Evolutionary conservation across 345 rosid genomes (phyloP).

Genomic region (Citrus australasica): DNA sequence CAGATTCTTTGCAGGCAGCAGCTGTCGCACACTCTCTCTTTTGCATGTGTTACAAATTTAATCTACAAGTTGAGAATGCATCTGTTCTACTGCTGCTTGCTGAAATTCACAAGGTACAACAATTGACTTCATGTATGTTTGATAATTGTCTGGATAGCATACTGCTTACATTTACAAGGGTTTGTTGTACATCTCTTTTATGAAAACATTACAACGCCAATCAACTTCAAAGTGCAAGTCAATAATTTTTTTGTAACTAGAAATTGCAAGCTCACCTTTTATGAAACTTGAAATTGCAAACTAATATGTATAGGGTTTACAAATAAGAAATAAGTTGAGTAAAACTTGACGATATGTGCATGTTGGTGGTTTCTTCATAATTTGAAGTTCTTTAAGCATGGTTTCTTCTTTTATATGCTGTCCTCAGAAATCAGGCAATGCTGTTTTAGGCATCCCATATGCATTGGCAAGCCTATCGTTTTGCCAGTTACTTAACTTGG

Average conservation of each 20-base stretch:
- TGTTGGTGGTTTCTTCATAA: neutral
- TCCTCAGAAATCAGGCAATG: constrained; percentile 90
- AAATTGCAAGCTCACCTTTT: no score
- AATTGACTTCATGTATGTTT: neutral
- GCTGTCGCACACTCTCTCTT: constrained; percentile 83
- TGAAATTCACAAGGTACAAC: constrained; percentile 90
- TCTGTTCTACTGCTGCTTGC: constrained; percentile 87
- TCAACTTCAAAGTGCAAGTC: neutral
- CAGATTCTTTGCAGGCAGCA: constrained; percentile 64
- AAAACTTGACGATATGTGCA: neutral
- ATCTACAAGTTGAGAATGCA: constrained; percentile 87
- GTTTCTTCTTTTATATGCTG: constrained; percentile 3
- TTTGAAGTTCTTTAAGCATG: constrained; percentile 1
- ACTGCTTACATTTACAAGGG: neutral
- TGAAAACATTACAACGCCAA: constrained; percentile 47
- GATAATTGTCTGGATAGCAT: neutral
- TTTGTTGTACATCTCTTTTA: neutral
- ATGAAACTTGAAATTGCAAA: neutral
- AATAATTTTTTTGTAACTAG: no score
- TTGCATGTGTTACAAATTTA: constrained; percentile 89
- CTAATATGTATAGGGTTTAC: neutral
- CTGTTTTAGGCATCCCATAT: constrained; percentile 91
- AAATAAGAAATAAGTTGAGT: neutral
- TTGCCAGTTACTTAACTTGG: constrained; percentile 92
- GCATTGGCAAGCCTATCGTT: constrained; percentile 92